These are phyloP conservation scores for Ustilago trichophora DNA, from an alignment of 1,284 basidiomycete genomes.

Conservation along the genomic window DNA sequence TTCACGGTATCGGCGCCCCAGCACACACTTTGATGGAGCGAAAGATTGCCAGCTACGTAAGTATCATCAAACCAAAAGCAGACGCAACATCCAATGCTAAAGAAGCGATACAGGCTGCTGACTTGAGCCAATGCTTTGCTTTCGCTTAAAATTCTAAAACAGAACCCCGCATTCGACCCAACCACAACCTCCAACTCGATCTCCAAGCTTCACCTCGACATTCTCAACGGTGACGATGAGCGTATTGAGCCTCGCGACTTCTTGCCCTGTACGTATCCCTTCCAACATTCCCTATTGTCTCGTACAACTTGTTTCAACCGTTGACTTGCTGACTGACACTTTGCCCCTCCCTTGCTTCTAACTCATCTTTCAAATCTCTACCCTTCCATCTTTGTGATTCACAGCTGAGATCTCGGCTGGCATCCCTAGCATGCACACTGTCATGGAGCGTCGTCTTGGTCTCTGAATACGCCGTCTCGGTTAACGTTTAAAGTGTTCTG, in stretches of 20 bases:
- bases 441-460: slow-evolving; percentile 44
- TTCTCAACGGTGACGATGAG: slow-evolving; percentile 64
- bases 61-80: slow-evolving; percentile 54
- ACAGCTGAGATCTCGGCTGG: slow-evolving; percentile 32
- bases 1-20: slow-evolving; percentile 86
- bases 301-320: not conserved
- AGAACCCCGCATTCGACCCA: slow-evolving; percentile 37
- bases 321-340: slow-evolving; percentile 15
- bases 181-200: slow-evolving; percentile 31
- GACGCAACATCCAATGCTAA: too few relatives aligned
- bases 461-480: too few relatives aligned
- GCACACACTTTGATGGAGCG: slow-evolving; percentile 92
- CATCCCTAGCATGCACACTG: slow-evolving; percentile 34
- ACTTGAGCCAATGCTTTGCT: too few relatives aligned
- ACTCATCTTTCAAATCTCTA: too few relatives aligned
- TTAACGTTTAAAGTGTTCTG: too few relatives aligned
- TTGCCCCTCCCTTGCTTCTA: too few relatives aligned
- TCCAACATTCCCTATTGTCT: not conserved
- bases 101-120: too few relatives aligned
- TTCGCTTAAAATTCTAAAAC: not conserved
- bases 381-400: not conserved
- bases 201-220: slow-evolving; percentile 61
- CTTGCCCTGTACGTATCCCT: slow-evolving; percentile 53
- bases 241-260: slow-evolving; percentile 61
- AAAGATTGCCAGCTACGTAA: slow-evolving; percentile 80